Percentiles rank a stretch among this genome's conserved stretches.
These are phyloP conservation scores for Salix caprea DNA, from an alignment of 345 rosid species.

Conservation along the genomic window DNA sequence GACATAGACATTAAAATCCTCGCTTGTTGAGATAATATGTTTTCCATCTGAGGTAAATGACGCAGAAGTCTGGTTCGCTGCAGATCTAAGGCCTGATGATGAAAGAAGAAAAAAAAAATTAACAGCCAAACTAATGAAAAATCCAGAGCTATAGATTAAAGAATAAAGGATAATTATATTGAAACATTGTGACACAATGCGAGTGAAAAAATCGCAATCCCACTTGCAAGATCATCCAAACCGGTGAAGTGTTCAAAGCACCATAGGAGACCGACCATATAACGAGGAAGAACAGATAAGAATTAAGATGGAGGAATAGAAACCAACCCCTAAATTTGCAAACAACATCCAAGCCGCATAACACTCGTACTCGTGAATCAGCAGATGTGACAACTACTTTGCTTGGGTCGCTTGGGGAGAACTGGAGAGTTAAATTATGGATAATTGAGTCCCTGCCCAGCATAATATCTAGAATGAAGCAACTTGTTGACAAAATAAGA, in stretches of 20 bases:
- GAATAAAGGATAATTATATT: background rate
- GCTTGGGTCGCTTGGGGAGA: conserved; percentile 55
- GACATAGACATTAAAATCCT: conserved; percentile 57
- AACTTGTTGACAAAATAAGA: background rate
- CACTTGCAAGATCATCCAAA: background rate
- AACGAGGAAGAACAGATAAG: background rate
- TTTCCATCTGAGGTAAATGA: conserved; percentile 70
- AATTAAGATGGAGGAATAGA: background rate
- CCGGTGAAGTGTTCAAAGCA: background rate
- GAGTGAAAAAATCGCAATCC: background rate
- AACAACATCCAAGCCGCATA: conserved; percentile 41
- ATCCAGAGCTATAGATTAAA: background rate
- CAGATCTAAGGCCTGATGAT: conserved; percentile 45
- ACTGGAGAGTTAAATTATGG: conserved; percentile 28
- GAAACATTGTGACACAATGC: background rate
- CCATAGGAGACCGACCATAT: background rate
- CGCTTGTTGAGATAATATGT: conserved; percentile 61
- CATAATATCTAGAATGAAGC: background rate
- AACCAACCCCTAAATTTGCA: conserved; percentile 61
- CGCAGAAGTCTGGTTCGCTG: conserved; percentile 54
- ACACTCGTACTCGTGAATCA: conserved; percentile 60
- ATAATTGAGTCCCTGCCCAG: conserved; percentile 9
- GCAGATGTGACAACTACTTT: conserved; percentile 69
- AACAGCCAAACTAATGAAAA: background rate
- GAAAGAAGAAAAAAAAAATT: conserved; percentile 9